These are phyloP conservation scores for Penicillium manginii DNA, from an alignment of 495 filamentous ascomycete genomes.

Conservation along the genomic window DNA sequence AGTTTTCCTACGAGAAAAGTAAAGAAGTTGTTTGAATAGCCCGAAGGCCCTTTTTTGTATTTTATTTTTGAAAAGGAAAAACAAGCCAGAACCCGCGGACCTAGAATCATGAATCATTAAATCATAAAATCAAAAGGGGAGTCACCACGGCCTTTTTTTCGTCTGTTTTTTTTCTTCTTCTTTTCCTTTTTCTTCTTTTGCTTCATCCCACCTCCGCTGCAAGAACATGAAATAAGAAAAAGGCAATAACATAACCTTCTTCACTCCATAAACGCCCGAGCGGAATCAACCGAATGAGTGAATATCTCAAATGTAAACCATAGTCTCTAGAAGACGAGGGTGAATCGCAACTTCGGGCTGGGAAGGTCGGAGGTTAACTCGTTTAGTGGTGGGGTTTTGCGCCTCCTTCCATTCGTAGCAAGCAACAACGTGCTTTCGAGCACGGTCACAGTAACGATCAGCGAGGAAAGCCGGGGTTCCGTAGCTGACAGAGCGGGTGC, in stretches of 20 bases:
- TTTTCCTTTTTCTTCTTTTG: no score
- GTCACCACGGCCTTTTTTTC: no score
- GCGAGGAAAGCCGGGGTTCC: slow-evolving; percentile 76
- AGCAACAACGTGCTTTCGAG: slow-evolving; percentile 60
- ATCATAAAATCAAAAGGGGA: no score
- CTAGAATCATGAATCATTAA: no score
- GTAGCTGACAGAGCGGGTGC: slow-evolving; percentile 74
- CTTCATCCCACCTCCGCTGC: no score
- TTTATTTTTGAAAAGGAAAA: neutral
- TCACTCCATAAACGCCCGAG: neutral
- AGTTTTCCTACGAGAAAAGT: no score
- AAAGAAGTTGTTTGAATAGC: neutral
- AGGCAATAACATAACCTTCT: no score
- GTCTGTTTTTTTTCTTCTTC: no score
- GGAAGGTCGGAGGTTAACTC: neutral
- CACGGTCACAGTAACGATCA: slow-evolving; percentile 72
- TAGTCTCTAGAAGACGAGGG: neutral
- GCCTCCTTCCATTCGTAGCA: slow-evolving; percentile 9
- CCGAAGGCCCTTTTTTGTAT: neutral
- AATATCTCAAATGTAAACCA: slow-evolving; percentile 19
- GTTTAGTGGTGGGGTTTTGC: neutral
- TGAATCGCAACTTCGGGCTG: neutral
- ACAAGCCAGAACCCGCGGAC: neutral
- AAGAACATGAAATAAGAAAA: neutral
- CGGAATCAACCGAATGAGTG: neutral